Evolutionary conservation across 2,329 filamentous ascomycete genomes (phyloP).

Genomic region (Sodiomyces alkalinus): DNA sequence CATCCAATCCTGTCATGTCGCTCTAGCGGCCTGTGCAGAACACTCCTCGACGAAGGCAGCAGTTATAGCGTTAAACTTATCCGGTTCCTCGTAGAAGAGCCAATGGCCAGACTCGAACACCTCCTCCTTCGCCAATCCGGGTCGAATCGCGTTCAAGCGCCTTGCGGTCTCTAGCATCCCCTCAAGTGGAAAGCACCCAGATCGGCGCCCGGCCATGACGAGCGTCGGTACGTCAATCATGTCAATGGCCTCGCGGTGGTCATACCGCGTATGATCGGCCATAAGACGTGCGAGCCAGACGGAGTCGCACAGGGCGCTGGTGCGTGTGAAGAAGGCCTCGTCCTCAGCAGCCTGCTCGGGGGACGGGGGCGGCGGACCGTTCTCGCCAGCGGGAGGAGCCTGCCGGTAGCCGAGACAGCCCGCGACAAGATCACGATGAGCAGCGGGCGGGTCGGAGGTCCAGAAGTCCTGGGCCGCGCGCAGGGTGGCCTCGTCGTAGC

Average conservation of each 20-base stretch:
- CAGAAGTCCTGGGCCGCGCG: constrained; percentile 14
- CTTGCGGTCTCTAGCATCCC: constrained; percentile 21
- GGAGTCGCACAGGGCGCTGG: constrained; percentile 19
- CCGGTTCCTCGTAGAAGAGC: constrained; percentile 24
- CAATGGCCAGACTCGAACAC: constrained; percentile 23
- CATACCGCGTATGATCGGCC: constrained; percentile 24
- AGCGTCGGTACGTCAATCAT: constrained; percentile 16
- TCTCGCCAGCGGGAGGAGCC: constrained; percentile 10
- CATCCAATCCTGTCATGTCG: too few relatives aligned
- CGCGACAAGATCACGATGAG: constrained; percentile 15
- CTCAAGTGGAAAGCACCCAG: constrained; percentile 22
- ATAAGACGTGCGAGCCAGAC: constrained; percentile 21
- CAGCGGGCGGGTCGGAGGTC: constrained; percentile 9
- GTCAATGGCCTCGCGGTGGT: constrained; percentile 24
- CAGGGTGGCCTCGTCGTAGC: constrained; percentile 22
- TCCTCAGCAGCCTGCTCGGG: constrained; percentile 12
- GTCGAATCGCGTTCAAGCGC: constrained; percentile 11
- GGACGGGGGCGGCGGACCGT: too few relatives aligned
- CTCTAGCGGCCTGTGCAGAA: too few relatives aligned
- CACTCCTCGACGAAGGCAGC: too few relatives aligned
- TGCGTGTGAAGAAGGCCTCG: constrained; percentile 18
- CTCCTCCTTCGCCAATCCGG: constrained; percentile 12
- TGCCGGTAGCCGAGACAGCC: constrained; percentile 21
- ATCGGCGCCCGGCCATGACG: constrained; percentile 20
- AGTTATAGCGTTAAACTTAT: constrained; percentile 20